A percentile compares a stretch with the other conserved stretches of the same genome.
Conservation (phyloP, 768 basidiomycete genomes). For the Kwoniella mangroviensis region DNA sequence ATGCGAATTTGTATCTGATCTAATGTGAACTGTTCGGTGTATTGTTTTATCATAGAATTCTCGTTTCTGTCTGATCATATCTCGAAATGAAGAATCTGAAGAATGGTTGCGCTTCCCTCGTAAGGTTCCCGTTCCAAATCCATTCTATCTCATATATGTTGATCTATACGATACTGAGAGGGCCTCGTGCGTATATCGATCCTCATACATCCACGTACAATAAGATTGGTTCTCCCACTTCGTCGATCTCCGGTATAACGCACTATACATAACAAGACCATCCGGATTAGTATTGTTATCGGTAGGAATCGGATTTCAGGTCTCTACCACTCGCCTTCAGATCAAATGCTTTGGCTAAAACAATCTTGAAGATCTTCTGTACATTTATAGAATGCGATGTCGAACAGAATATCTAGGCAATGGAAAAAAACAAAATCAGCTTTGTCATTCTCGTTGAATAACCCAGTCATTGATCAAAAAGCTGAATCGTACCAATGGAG, state of each 20-base stretch:
- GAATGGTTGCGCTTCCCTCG: no score
- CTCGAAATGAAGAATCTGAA: no score
- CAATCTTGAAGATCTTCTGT: conserved; percentile 75
- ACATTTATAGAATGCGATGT: conserved; percentile 99
- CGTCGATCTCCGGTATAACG: conserved; percentile 96
- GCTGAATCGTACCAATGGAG: conserved; percentile 67
- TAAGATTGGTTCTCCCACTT: conserved; percentile 92
- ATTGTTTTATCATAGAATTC: no score
- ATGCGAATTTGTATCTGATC: no score
- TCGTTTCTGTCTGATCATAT: no score
- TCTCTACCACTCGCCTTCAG: conserved; percentile 62
- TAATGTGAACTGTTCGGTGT: no score
- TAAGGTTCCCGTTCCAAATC: no score
- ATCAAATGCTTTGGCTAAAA: conserved; percentile 74
- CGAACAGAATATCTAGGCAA: conserved; percentile 89
- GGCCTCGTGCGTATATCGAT: background rate
- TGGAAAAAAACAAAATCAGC: background rate
- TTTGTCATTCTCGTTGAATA: background rate
- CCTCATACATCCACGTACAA: conserved; percentile 72
- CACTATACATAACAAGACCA: conserved; percentile 63
- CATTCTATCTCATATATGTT: no score
- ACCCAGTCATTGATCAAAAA: no score
- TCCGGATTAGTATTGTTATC: background rate
- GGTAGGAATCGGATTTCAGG: background rate
- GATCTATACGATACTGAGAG: background rate